phyloP scores from a whole-genome alignment of 148 eudicot species.

The Spergularia marina region DNA sequence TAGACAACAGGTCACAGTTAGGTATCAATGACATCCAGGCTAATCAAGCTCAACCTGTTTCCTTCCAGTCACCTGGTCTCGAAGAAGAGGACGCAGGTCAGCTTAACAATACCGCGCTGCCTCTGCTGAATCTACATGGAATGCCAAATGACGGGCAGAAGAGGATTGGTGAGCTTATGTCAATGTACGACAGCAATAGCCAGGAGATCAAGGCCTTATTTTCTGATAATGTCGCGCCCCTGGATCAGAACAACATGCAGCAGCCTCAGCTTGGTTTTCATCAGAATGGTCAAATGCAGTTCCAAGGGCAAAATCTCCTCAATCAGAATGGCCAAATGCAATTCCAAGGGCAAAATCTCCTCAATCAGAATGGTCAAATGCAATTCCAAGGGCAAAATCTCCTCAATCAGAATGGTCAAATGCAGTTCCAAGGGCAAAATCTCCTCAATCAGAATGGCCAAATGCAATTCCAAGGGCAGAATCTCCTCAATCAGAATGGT shows the following conservation, averaged over 20 bases:
- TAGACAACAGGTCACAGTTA: constrained; percentile 20
- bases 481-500: too few relatives aligned
- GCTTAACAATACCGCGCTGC: not conserved
- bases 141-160: constrained; percentile 47
- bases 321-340: not conserved
- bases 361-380: too few relatives aligned
- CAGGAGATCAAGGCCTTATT: constrained; percentile 17
- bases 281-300: constrained; percentile 19
- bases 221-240: constrained; percentile 17
- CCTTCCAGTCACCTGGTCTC: constrained; percentile 17
- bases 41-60: constrained; percentile 21
- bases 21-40: constrained; percentile 20
- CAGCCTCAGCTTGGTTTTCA: constrained; percentile 21
- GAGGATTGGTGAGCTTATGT: constrained; percentile 41
- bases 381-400: too few relatives aligned
- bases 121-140: constrained; percentile 17
- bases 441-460: too few relatives aligned
- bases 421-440: too few relatives aligned
- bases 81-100: not conserved
- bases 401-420: too few relatives aligned
- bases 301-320: constrained; percentile 12
- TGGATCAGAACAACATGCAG: constrained; percentile 11
- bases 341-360: too few relatives aligned
- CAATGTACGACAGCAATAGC: constrained; percentile 36
- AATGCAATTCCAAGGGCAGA: too few relatives aligned